Evolutionary conservation across 768 basidiomycete species (phyloP).

Genomic region (Hemileccinum impolitum): DNA sequence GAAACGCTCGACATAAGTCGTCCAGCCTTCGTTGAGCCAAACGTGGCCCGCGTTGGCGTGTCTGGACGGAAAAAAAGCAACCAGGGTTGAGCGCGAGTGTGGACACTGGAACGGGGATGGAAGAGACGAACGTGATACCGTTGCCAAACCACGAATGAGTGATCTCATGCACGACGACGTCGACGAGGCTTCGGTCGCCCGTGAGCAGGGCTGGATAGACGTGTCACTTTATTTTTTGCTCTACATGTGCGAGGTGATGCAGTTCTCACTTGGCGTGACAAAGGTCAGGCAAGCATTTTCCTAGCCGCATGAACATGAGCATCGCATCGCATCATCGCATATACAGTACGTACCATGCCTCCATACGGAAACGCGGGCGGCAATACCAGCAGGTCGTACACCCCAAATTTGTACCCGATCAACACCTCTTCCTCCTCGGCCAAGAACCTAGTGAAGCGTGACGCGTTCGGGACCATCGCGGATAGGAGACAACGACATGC

Average conservation of each 20-base stretch:
- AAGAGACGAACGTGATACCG: conserved; percentile 60
- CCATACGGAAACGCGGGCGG: conserved; percentile 93
- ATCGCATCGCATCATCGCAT: neutral
- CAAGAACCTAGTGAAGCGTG: conserved; percentile 56
- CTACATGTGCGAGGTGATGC: too few relatives aligned
- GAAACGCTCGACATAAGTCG: conserved; percentile 87
- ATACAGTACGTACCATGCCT: conserved; percentile 56
- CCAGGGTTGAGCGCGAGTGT: too few relatives aligned
- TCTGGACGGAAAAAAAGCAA: conserved; percentile 33
- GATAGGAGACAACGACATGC: conserved; percentile 31
- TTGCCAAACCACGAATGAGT: conserved; percentile 91
- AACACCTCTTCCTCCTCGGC: conserved; percentile 67
- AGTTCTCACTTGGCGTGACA: conserved; percentile 71
- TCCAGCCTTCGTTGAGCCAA: conserved; percentile 94
- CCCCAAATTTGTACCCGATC: conserved; percentile 74
- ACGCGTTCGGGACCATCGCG: neutral
- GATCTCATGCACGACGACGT: conserved; percentile 87
- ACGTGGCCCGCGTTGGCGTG: conserved; percentile 74
- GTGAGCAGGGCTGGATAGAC: conserved; percentile 61
- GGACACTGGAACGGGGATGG: neutral
- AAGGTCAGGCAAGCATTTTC: conserved; percentile 89
- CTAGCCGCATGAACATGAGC: conserved; percentile 33
- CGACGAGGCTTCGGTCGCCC: conserved; percentile 82
- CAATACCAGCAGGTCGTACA: conserved; percentile 84
- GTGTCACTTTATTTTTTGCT: conserved; percentile 1